These are phyloP conservation scores for Dactylellina leptospora DNA, from an alignment of 2,329 filamentous ascomycete genomes.

Conservation along the genomic window DNA sequence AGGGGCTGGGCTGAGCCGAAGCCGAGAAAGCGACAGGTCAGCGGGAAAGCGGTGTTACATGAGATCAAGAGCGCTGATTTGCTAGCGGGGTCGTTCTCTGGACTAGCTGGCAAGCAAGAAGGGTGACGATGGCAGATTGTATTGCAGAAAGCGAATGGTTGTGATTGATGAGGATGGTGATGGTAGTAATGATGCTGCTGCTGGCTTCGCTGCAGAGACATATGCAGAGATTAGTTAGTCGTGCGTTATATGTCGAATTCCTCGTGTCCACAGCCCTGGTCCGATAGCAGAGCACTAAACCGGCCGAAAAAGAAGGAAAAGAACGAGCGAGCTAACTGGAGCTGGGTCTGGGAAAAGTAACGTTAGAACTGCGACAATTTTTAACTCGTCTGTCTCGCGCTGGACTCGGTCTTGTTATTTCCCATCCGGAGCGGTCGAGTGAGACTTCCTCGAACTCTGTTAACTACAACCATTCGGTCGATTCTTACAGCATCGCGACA, in stretches of 20 bases:
- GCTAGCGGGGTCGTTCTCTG: slow-evolving; percentile 6
- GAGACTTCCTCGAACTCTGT: slow-evolving; percentile 13
- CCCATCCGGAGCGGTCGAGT: slow-evolving; percentile 1
- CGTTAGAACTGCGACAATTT: slow-evolving; percentile 43
- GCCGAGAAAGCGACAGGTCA: slow-evolving; percentile 52
- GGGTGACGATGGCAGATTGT: not conserved
- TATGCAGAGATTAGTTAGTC: not conserved
- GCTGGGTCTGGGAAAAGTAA: slow-evolving; percentile 13
- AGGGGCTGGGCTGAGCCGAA: slow-evolving; percentile 51
- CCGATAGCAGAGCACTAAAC: not conserved
- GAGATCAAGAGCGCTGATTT: slow-evolving; percentile 47
- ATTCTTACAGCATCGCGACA: not conserved
- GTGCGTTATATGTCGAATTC: slow-evolving; percentile 13
- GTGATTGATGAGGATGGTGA: too few relatives aligned
- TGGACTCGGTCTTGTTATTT: slow-evolving; percentile 17
- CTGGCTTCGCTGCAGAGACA: not conserved
- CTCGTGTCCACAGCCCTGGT: not conserved
- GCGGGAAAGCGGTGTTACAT: slow-evolving; percentile 52
- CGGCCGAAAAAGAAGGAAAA: not conserved
- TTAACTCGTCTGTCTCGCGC: slow-evolving; percentile 22
- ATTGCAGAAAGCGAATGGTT: too few relatives aligned
- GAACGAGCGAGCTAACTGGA: not conserved
- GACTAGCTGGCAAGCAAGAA: not conserved
- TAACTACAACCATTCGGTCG: not conserved
- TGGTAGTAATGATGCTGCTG: not conserved